Percentiles rank a stretch among this genome's conserved stretches.
These are phyloP conservation scores for Prunus dulcis DNA, from an alignment of 306 rosid species.

Conservation along the genomic window DNA sequence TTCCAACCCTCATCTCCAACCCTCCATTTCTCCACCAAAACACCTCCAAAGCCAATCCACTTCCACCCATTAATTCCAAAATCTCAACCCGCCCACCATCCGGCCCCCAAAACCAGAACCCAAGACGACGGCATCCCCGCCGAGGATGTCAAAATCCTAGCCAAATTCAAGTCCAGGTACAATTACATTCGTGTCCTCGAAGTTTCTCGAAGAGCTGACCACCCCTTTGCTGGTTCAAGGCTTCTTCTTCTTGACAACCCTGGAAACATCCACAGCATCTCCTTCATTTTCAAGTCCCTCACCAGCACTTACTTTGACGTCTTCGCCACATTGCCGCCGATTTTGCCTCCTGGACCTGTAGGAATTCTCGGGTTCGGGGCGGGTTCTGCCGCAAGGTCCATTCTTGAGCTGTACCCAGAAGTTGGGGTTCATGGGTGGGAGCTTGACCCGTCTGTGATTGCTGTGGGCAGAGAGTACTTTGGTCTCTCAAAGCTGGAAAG, in stretches of 20 bases:
- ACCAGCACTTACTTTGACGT: conserved; percentile 82
- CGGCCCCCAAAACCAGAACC: conserved; percentile 27
- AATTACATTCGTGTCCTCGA: conserved; percentile 80
- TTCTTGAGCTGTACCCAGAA: conserved; percentile 56
- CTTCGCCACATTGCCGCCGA: conserved; percentile 76
- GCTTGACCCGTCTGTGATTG: conserved; percentile 75
- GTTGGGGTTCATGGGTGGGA: conserved; percentile 78
- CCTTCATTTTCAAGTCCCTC: conserved; percentile 57
- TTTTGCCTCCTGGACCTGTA: conserved; percentile 72
- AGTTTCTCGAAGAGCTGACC: conserved; percentile 69
- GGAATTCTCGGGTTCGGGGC: conserved; percentile 88
- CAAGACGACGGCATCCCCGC: conserved; percentile 66
- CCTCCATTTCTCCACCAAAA: conserved; percentile 8
- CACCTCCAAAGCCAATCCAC: conserved; percentile 3
- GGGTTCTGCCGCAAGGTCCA: conserved; percentile 62
- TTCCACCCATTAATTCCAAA: conserved; percentile 16
- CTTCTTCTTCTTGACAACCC: conserved; percentile 87
- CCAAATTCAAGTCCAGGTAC: conserved; percentile 68
- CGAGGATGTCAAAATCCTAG: conserved; percentile 60
- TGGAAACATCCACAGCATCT: conserved; percentile 92
- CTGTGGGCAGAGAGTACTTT: conserved; percentile 71
- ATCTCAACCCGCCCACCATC: conserved; percentile 36
- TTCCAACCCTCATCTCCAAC: conserved; percentile 10
- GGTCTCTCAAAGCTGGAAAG: conserved; percentile 55
- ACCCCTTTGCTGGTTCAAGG: conserved; percentile 85